phyloP scores from a whole-genome alignment of 2,329 filamentous ascomycete species.

The Teratosphaeria viscida region DNA sequence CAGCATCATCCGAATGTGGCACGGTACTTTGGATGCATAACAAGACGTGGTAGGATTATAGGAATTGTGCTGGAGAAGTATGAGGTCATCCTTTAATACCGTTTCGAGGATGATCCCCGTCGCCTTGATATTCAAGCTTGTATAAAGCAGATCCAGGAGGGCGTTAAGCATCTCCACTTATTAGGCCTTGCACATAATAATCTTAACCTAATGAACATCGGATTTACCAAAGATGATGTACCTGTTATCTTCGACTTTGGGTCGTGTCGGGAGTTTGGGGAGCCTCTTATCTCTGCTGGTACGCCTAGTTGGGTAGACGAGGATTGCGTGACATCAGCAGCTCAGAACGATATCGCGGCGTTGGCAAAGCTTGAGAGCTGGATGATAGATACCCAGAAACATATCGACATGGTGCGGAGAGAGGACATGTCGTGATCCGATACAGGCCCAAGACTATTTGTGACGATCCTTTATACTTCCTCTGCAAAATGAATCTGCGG shows the following conservation, averaged over 20 bases:
- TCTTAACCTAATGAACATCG: background rate
- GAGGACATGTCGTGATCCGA: background rate
- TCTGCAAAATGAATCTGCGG: background rate
- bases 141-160: background rate
- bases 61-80: background rate
- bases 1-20: background rate
- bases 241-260: background rate
- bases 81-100: background rate
- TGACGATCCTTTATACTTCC: background rate
- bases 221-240: background rate
- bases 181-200: background rate
- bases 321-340: background rate
- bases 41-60: background rate
- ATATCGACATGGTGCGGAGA: background rate
- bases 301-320: background rate
- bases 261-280: background rate
- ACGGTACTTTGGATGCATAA: background rate
- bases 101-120: background rate
- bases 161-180: background rate
- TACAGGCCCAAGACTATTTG: background rate
- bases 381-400: background rate
- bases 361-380: background rate
- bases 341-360: background rate
- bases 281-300: background rate
- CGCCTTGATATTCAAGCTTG: background rate